Percentiles rank a stretch among this genome's conserved stretches.
Conservation (phyloP, 768 basidiomycete species). For the Candolleomyces efflorescens region DNA sequence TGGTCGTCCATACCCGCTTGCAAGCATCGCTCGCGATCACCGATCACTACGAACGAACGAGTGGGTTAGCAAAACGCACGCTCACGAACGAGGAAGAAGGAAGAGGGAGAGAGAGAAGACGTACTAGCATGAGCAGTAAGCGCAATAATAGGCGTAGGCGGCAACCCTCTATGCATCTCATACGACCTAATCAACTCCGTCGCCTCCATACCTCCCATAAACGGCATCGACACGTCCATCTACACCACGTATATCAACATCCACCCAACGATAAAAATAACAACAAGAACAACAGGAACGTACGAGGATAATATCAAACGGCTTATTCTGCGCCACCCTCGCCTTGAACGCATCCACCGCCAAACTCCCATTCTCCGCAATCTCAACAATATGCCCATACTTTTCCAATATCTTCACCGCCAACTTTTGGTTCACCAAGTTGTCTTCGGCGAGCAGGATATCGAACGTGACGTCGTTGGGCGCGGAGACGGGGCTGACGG, state of each 20-base stretch:
- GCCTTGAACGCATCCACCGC: conserved; percentile 91
- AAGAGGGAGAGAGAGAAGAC: conserved; percentile 28
- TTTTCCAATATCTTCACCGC: conserved; percentile 96
- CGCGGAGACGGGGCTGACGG: conserved; percentile 81
- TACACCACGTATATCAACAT: conserved; percentile 22
- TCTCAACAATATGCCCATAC: conserved; percentile 92
- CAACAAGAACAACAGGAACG: conserved; percentile 23
- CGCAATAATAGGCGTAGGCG: conserved; percentile 89
- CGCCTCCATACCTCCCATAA: conserved; percentile 99
- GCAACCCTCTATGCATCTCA: conserved; percentile 67
- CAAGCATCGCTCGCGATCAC: conserved; percentile 49
- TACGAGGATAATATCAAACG: conserved; percentile 91
- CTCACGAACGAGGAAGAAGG: neutral
- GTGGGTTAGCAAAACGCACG: too few relatives aligned
- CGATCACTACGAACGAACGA: conserved; percentile 72
- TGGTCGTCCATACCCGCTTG: conserved; percentile 67
- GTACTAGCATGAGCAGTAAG: conserved; percentile 94
- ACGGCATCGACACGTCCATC: conserved; percentile 99
- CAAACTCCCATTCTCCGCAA: conserved; percentile 94
- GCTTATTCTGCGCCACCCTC: conserved; percentile 61
- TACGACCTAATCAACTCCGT: conserved; percentile 87
- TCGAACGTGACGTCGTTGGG: conserved; percentile 86
- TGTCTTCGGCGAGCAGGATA: conserved; percentile 96
- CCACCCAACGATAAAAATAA: neutral
- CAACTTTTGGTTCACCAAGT: conserved; percentile 91